Evolutionary conservation across 192 early-diverging fungal genomes (phyloP), one percentile per base, ranked within the genome.

Genomic region (Umbelopsis sp.): DNA sequence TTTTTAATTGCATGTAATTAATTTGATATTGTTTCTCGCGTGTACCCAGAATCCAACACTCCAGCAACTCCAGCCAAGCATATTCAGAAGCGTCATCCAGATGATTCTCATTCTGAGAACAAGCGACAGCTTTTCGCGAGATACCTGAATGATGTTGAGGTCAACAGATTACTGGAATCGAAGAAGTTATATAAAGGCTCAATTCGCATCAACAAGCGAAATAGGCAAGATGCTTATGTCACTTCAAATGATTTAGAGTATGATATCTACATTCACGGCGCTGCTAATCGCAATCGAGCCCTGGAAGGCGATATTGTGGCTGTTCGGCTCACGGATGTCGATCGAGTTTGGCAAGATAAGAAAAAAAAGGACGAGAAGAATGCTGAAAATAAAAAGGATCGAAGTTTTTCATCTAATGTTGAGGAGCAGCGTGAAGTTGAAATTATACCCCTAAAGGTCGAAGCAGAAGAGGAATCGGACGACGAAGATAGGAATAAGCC

Each of bases 151-250:
- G 15, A 27, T 5, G 15, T 23, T 16, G 55, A 61, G 1, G 55
- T 61, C 3, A 16, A 8, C 13, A 16, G 27, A 35, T n/a, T 61
- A 61, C 15, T 61, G 25, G 55, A 61, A 11, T 27, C 55, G 5
- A 61, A 61, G 55, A 33, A 35, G 25, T 16, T 73, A 12, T 64
- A 68, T 16, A 33, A 68, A 12, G 72, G 72, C 0, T 22, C 46
- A 4, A 33, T 73, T 18, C 44, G 66, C 16, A 46, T 73, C 10
- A 58, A 50, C 2, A 37, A 25, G 30, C 55, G 64, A 67, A 91
- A 91, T 71, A 79, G 89, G 30, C 84, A 78, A 27, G 93, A 95
- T 66, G 93, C 92, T 12, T 97, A 95, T 78, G 93, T 95, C 13
- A 87, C 89, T 0, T 78, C 88, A 3, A 89, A 92, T 46, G 81